Percentiles rank a stretch among this genome's conserved stretches.
Evolutionary conservation across 1,284 basidiomycete genomes (phyloP).

Genomic region (Mycena sp.): DNA sequence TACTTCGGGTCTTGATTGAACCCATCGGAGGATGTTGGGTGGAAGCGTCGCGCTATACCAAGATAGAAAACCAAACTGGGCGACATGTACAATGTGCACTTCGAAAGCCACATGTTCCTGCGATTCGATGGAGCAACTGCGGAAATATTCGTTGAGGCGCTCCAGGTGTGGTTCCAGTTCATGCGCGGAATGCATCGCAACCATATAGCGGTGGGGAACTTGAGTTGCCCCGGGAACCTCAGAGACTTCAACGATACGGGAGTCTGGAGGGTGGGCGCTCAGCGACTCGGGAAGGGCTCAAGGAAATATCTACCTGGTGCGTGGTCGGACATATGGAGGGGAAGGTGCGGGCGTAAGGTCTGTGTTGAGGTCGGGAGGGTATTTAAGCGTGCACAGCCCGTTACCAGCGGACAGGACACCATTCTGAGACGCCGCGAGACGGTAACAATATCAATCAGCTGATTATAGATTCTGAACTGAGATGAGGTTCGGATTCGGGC

Average conservation of each 20-base stretch:
- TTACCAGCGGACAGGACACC: not conserved
- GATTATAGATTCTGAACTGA: not conserved
- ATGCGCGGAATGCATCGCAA: not conserved
- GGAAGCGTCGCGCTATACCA: not conserved
- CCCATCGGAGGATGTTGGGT: not conserved
- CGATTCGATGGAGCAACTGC: not conserved
- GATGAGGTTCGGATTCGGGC: not conserved
- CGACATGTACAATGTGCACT: not conserved
- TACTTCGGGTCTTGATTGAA: not conserved
- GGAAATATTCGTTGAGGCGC: not conserved
- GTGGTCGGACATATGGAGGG: not conserved
- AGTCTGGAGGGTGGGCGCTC: not conserved
- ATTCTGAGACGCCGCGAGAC: not conserved
- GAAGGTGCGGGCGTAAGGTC: not conserved
- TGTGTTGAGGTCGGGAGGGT: not conserved
- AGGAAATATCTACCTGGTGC: not conserved
- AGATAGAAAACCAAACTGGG: not conserved
- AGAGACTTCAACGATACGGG: not conserved
- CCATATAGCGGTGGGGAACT: not conserved
- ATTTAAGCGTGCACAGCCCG: not conserved
- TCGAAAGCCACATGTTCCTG: not conserved
- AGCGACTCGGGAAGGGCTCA: not conserved
- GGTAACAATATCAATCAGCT: not conserved
- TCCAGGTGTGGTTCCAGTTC: not conserved
- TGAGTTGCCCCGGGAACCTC: not conserved